Percentiles rank a stretch among this genome's conserved stretches.
These are phyloP conservation scores for Lunularia cruciata DNA, from an alignment of 225 moss, liverwort and hornwort species.

Conservation along the genomic window DNA sequence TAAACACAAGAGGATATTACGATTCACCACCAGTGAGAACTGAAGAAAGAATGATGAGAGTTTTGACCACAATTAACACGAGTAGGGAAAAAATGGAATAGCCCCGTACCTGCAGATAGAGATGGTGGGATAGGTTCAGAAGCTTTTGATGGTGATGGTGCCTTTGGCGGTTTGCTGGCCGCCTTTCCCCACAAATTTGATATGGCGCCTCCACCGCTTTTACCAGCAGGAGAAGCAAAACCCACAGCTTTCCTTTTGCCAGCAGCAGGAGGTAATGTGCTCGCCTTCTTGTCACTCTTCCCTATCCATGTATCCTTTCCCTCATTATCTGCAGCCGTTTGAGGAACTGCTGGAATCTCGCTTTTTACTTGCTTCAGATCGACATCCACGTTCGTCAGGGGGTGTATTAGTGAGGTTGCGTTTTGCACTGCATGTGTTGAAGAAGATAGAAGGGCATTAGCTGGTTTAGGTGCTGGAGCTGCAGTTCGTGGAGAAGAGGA, in stretches of 20 bases:
- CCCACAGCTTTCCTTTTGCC: slow-evolving; percentile 60
- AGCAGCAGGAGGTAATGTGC: slow-evolving; percentile 20
- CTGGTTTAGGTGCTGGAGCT: slow-evolving; percentile 12
- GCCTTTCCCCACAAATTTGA: slow-evolving; percentile 94
- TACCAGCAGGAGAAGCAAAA: slow-evolving; percentile 33
- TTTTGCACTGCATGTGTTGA: background rate
- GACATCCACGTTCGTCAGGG: background rate
- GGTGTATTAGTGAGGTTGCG: slow-evolving; percentile 1
- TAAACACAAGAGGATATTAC: too few relatives aligned
- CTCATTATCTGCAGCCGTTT: slow-evolving; percentile 33
- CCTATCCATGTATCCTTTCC: slow-evolving; percentile 19
- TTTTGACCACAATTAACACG: background rate
- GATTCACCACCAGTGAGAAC: background rate
- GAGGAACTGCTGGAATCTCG: background rate
- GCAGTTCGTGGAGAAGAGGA: slow-evolving; percentile 37
- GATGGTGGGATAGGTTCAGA: background rate
- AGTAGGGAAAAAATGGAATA: background rate
- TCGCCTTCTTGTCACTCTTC: slow-evolving; percentile 20
- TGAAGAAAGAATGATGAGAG: background rate
- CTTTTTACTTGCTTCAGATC: slow-evolving; percentile 9
- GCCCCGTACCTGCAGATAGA: background rate
- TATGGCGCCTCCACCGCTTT: slow-evolving; percentile 57
- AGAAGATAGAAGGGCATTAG: background rate
- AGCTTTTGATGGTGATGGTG: slow-evolving; percentile 34
- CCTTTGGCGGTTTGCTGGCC: slow-evolving; percentile 61